Percentiles rank a stretch among this genome's conserved stretches.
phyloP scores from a whole-genome alignment of 148 eudicot genomes.

The Rhododendron molle region DNA sequence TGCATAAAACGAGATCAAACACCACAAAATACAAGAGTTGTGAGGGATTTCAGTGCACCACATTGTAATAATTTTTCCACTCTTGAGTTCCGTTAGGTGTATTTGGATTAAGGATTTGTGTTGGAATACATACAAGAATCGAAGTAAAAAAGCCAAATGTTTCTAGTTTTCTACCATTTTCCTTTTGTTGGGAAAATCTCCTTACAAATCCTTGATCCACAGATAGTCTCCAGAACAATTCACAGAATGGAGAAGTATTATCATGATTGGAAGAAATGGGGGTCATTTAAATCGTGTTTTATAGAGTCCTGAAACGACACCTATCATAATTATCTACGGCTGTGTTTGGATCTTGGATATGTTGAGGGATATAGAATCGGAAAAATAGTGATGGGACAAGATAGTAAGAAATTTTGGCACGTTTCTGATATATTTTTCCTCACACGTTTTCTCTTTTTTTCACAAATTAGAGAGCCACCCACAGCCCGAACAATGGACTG shows the following conservation, averaged over 20 bases:
- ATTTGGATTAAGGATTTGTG: not conserved
- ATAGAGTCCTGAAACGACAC: not conserved
- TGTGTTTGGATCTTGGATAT: not conserved
- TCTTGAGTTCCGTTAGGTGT: not conserved
- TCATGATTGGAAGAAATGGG: not conserved
- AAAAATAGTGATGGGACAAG: not conserved
- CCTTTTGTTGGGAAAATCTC: not conserved
- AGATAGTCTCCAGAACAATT: not conserved
- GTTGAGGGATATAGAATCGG: not conserved
- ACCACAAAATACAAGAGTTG: not conserved
- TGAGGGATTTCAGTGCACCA: not conserved
- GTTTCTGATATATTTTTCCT: not conserved
- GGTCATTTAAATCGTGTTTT: not conserved
- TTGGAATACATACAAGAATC: not conserved
- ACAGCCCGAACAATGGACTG: not conserved
- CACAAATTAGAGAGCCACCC: not conserved
- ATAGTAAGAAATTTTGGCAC: not conserved
- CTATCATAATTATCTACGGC: not conserved
- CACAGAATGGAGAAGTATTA: not conserved
- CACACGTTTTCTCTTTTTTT: not conserved
- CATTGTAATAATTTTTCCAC: not conserved
- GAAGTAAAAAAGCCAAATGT: not conserved
- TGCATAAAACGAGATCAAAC: not conserved
- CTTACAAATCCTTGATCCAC: not conserved
- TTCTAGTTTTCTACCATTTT: too few relatives aligned